Evolutionary conservation across 768 basidiomycete species (phyloP), one percentile per base, ranked within the genome.

Genomic region (Leucocoprinus birnbaumii): DNA sequence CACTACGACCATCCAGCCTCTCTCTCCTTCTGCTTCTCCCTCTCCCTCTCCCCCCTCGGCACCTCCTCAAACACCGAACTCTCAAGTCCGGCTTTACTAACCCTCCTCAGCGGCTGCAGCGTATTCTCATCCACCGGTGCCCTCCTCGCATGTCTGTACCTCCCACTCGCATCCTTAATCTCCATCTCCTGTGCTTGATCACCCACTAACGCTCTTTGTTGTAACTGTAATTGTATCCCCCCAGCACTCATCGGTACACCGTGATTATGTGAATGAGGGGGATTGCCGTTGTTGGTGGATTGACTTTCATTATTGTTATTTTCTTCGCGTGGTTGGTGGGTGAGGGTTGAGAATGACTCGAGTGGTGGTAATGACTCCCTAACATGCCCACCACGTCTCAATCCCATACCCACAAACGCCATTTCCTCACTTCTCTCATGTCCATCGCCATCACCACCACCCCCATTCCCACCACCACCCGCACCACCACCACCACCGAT

Each of bases 51-150:
- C 11, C 48, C 55, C 22, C 27, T 56, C 37, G 55, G 48, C 10
- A 55, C 24, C 26, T 55, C 47, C 19, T 53, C 61, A 61, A 71
- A 73, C 24, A 64, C 63, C 25, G 76, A 79, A 64, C 85, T 92
- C 74, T 97, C 94, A 59, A 97, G 70, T 27, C 94, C 94, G 4
- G 94, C 94, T 72, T 97, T 97, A 67, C 91, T 94, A 57, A 94
- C 94, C 59, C 94, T 76, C 58, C 94, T 74, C 78, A 90, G 79
- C 24, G 94, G 94, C 68, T 96, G 94, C 59, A 96, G 70, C 34
- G 94, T 96, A 41, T 74, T 86, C 69, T 91, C 88, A 64, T 95
- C 81, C 24, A 95, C 93, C 2, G 94, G 94, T 25, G 92, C 91
- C 42, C 87, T 79, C 59, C 94, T 78, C 52, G 88, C 87, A 71